phyloP scores from a whole-genome alignment of 164 flowering plant genomes.

The Echeveria elegans region DNA sequence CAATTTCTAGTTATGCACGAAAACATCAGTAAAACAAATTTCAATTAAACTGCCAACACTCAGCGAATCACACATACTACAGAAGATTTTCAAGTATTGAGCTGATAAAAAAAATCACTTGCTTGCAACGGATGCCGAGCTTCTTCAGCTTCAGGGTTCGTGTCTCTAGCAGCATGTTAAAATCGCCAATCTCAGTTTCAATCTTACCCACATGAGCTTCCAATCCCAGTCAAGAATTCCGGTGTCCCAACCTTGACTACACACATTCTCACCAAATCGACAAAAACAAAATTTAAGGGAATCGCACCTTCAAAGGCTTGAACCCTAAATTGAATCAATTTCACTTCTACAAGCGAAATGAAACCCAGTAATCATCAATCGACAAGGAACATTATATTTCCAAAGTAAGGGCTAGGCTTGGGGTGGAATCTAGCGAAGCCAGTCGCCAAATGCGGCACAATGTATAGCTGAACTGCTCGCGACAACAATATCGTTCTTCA shows the following conservation, averaged over 20 bases:
- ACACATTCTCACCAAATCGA: background rate
- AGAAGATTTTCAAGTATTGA: background rate
- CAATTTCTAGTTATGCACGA: too few relatives aligned
- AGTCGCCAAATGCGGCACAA: background rate
- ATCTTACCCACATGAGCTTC: slow-evolving; percentile 65
- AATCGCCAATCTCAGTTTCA: slow-evolving; percentile 76
- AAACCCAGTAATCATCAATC: too few relatives aligned
- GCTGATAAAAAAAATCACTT: slow-evolving; percentile 32
- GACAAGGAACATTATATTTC: background rate
- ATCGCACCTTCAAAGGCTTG: background rate
- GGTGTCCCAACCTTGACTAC: slow-evolving; percentile 88
- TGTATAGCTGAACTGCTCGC: background rate
- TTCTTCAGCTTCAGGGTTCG: slow-evolving; percentile 82
- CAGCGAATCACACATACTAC: background rate
- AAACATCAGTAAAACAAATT: background rate
- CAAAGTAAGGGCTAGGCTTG: slow-evolving; percentile 4
- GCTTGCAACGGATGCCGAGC: slow-evolving; percentile 76
- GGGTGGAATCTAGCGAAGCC: slow-evolving; percentile 8
- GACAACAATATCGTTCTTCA: background rate
- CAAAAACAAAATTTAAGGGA: background rate
- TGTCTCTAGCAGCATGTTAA: slow-evolving; percentile 68
- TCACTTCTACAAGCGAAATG: too few relatives aligned
- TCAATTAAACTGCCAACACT: background rate
- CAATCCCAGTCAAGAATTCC: slow-evolving; percentile 76
- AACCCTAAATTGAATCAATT: background rate